Base-by-base conservation (phyloP, 768 basidiomycete genomes). In the Krasilnikovozyma curviuscula region DNA sequence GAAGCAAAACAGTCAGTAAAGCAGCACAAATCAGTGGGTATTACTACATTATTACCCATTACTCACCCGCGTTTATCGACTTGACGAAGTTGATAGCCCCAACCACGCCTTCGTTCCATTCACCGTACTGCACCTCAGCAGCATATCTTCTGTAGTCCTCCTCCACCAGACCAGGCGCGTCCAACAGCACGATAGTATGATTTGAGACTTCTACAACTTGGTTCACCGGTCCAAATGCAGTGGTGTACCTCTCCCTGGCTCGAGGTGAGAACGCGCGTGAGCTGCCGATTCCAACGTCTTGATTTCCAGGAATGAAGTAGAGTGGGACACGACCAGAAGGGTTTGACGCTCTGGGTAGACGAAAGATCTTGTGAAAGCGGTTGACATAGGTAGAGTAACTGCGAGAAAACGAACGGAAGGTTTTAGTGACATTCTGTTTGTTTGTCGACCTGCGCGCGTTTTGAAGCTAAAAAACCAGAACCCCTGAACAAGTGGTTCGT, bases 271-370 rank as follows among this genome's bases (percentile, higher is more conserved):
- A 65, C 43, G 64, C 61, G 3, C 68, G 44, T 16, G 68, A 68
- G 12, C 64, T 57, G 33, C 73, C 72, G 31, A 78, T 66, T 1
- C 76, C 76, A 29, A 81, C 70, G 57, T 97, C 91, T 59, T 88
- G 86, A 60, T 95, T 97, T 6, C 91, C 91, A 3, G 86, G 79
- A 25, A 89, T 70, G 59, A 76, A 80, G 63, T 77, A 79, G 50
- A 70, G 66, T 0, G 79, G 77, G 3, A 73, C 67, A 16, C 65
- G 63, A 13, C 62, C 54, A 9, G 67, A 55, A 6, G 71, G 63
- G 19, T 68, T 63, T n/a, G n/a, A n/a, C n/a, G n/a, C n/a, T n/a
- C n/a, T n/a, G n/a, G n/a, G n/a, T n/a, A n/a, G n/a, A n/a, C n/a
- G n/a, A 65, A 91, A 89, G 29, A 86, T 84, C 38, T 66, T 67